Percentiles rank a stretch among this genome's conserved stretches.
phyloP scores from a whole-genome alignment of 2,329 filamentous ascomycete species.

The Lachnellula hyalina region DNA sequence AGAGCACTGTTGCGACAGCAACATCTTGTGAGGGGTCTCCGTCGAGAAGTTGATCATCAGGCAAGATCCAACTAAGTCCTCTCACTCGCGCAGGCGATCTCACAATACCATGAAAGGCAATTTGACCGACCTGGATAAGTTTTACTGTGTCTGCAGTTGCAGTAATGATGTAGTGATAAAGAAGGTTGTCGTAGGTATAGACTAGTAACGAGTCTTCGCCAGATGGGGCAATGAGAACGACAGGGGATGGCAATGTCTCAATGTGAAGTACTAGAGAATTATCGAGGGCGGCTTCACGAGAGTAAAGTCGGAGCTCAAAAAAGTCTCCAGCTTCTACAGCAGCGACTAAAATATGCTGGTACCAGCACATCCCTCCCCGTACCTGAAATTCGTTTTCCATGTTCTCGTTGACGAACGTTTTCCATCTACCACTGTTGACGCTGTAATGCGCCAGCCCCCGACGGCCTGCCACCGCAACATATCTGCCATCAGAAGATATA shows the following conservation, averaged over 20 bases:
- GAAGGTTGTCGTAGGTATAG: conserved; percentile 92
- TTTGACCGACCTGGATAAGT: conserved; percentile 92
- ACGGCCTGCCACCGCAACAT: conserved; percentile 91
- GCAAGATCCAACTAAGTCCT: conserved; percentile 91
- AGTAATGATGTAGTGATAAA: conserved; percentile 91
- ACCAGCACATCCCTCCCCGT: conserved; percentile 97
- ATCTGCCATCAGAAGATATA: conserved; percentile 86
- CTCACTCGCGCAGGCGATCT: conserved; percentile 87
- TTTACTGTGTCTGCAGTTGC: conserved; percentile 63
- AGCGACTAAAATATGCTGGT: conserved; percentile 89
- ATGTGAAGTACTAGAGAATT: conserved; percentile 67
- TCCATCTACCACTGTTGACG: conserved; percentile 90
- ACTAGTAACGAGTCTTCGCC: conserved; percentile 93
- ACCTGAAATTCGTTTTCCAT: conserved; percentile 90
- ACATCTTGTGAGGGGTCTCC: conserved; percentile 96
- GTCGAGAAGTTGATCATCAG: conserved; percentile 80
- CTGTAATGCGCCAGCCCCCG: conserved; percentile 94
- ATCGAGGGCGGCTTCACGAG: conserved; percentile 75
- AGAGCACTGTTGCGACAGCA: conserved; percentile 84
- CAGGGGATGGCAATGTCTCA: conserved; percentile 73
- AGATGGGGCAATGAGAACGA: conserved; percentile 84
- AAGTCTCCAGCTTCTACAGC: conserved; percentile 81
- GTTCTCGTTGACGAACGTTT: conserved; percentile 76
- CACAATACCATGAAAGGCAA: conserved; percentile 94
- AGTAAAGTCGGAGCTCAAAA: conserved; percentile 88